Evolutionary conservation across 495 filamentous ascomycete species (phyloP).

Genomic region (Penicillium odoratum): DNA sequence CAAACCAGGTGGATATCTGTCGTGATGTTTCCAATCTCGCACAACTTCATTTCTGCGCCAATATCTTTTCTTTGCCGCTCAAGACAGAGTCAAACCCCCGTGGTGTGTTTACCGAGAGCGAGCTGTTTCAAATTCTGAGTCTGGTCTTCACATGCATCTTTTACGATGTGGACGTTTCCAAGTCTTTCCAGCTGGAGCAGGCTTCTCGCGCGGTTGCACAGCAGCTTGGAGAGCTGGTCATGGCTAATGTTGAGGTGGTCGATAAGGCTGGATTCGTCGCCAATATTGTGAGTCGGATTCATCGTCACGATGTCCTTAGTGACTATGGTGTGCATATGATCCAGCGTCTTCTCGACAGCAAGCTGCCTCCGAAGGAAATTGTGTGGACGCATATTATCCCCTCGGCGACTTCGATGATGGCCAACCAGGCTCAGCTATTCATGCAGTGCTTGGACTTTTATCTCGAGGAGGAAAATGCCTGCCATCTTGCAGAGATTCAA

Average conservation of each 20-base stretch:
- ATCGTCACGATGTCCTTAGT: constrained; percentile 49
- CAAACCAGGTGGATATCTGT: constrained; percentile 63
- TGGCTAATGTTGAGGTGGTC: constrained; percentile 62
- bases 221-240: constrained; percentile 60
- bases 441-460: constrained; percentile 76
- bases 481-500: constrained; percentile 58
- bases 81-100: constrained; percentile 59
- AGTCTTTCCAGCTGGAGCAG: constrained; percentile 61
- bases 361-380: constrained; percentile 60
- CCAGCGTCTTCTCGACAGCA: constrained; percentile 61
- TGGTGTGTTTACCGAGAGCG: constrained; percentile 55
- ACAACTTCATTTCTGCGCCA: constrained; percentile 59
- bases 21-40: constrained; percentile 63
- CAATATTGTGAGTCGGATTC: constrained; percentile 42
- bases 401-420: constrained; percentile 58
- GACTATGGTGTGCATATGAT: constrained; percentile 72
- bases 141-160: constrained; percentile 64
- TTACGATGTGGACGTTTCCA: constrained; percentile 63
- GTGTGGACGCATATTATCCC: constrained; percentile 70
- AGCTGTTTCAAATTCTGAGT: constrained; percentile 60
- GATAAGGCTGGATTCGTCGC: constrained; percentile 50
- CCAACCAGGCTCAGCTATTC: constrained; percentile 72
- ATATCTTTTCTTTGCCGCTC: constrained; percentile 63
- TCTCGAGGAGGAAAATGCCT: constrained; percentile 53
- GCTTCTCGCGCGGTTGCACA: constrained; percentile 53